Evolutionary conservation across 345 rosid genomes (phyloP), one percentile per base, ranked within the genome.

Genomic region (Gossypium rotundifolium): DNA sequence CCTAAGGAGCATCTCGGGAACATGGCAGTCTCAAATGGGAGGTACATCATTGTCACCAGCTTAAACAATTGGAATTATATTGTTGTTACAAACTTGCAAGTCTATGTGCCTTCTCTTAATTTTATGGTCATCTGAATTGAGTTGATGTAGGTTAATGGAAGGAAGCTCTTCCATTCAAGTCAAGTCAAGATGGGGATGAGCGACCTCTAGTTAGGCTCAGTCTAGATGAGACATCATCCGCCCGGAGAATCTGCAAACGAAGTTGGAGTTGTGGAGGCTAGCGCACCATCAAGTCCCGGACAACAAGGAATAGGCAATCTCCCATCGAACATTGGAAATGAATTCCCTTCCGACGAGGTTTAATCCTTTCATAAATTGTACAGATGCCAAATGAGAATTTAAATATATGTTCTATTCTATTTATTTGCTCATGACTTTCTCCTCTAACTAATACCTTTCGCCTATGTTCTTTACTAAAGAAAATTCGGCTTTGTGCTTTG

Each of bases 271-370:
- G 53, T 65, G 72, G 89, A 84, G 64, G 77, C 65, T 74, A 88
- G 85, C 53, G 79, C 84, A 11, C 90, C 92, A 29, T 74, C 87
- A 69, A 89, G 90, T 63, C 88, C 92, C 66, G 86, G 81, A 77
- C 89, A 74, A 68, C 82, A 80, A 64, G 76, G 44, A 60, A 61
- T 45, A 66, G 81, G 76, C 77, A 64, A 71, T 76, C 83, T 76
- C 77, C 87, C 85, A 45, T 84, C 58, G 45, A 81, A 70, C 71
- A 81, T 77, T 70, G 92, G 86, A 79, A 80, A 77, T 79, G 74
- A 76, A 51, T 90, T 93, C 76, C 88, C 92, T 71, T 85, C 98
- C 63, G 96, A 93, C 74, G 97, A 86, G 91, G 95, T 88, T 75
- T 76, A 55, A 72, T 73, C 55, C 74, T 40, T 71, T 65, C 38